A percentile compares a stretch with the other conserved stretches of the same genome.
These are phyloP conservation scores for Platanthera zijinensis DNA, from an alignment of 106 monocot genomes.

Conservation along the genomic window DNA sequence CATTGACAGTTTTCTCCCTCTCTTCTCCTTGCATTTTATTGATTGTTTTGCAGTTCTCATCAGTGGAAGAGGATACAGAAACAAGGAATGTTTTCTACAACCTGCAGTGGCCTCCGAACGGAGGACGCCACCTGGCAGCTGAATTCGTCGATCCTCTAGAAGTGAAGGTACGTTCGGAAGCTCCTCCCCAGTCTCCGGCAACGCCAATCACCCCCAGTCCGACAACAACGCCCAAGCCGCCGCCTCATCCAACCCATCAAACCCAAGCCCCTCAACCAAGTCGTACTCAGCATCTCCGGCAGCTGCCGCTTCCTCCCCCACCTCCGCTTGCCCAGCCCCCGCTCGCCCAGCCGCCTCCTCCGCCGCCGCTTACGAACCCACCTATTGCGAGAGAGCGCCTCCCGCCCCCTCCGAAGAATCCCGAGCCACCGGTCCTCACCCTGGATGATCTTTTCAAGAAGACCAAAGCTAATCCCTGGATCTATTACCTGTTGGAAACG, in stretches of 20 bases:
- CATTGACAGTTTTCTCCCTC: background rate
- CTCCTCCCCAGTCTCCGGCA: constrained; percentile 38
- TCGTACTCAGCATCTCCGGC: constrained; percentile 12
- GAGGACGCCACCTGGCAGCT: constrained; percentile 56
- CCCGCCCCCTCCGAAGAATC: constrained; percentile 25
- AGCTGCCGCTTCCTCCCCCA: constrained; percentile 8
- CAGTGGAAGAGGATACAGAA: constrained; percentile 57
- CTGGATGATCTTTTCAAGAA: constrained; percentile 91
- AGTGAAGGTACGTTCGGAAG: constrained; percentile 47
- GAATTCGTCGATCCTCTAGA: constrained; percentile 81
- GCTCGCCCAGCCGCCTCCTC: background rate
- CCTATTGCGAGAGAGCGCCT: background rate
- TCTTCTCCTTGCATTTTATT: background rate
- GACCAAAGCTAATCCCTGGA: constrained; percentile 61
- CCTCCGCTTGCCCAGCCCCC: background rate
- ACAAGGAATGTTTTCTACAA: constrained; percentile 80
- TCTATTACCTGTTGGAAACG: constrained; percentile 91
- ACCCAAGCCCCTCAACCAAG: constrained; percentile 11
- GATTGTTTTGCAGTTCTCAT: constrained; percentile 47
- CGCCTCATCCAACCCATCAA: background rate
- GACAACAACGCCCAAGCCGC: background rate
- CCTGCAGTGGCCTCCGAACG: constrained; percentile 87
- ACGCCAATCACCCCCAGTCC: constrained; percentile 28
- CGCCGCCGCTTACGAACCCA: background rate
- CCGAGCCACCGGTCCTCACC: constrained; percentile 52